Conservation (phyloP, 345 rosid species). For the Hibiscus tridactylites region DNA sequence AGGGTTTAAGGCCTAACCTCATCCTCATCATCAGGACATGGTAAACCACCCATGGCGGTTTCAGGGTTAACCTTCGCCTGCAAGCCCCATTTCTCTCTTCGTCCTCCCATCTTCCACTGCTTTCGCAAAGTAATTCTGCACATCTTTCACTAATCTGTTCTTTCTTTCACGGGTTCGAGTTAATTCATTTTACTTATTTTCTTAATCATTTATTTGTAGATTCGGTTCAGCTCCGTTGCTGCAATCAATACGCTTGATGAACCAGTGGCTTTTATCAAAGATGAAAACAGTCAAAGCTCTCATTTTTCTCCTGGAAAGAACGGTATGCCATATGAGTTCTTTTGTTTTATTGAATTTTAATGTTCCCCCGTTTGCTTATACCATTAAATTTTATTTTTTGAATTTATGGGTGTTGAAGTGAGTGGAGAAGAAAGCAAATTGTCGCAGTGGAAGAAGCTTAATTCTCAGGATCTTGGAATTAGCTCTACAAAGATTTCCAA, state of each 20-base stretch:
- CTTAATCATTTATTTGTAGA: constrained; percentile 17
- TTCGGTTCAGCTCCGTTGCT: constrained; percentile 32
- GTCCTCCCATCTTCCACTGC: constrained; percentile 29
- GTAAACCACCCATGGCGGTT: constrained; percentile 39
- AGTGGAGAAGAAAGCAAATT: constrained; percentile 19
- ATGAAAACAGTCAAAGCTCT: constrained; percentile 12
- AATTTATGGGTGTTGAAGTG: constrained; percentile 12
- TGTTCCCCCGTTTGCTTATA: neutral
- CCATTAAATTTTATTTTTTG: neutral
- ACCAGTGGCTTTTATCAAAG: constrained; percentile 25
- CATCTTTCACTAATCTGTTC: neutral
- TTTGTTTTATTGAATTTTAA: neutral
- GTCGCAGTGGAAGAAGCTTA: constrained; percentile 40
- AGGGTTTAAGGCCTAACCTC: constrained; percentile 25
- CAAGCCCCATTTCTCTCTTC: constrained; percentile 34
- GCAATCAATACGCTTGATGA: constrained; percentile 39
- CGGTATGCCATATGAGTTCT: constrained; percentile 11
- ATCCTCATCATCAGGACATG: constrained; percentile 23
- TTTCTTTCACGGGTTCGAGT: neutral
- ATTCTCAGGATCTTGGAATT: constrained; percentile 44
- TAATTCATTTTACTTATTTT: neutral
- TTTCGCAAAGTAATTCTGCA: constrained; percentile 35
- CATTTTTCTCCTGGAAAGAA: constrained; percentile 9
- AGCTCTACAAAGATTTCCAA: constrained; percentile 34
- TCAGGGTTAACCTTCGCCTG: constrained; percentile 40